phyloP scores from a whole-genome alignment of 495 filamentous ascomycete genomes.

The Xylaria palmicola region DNA sequence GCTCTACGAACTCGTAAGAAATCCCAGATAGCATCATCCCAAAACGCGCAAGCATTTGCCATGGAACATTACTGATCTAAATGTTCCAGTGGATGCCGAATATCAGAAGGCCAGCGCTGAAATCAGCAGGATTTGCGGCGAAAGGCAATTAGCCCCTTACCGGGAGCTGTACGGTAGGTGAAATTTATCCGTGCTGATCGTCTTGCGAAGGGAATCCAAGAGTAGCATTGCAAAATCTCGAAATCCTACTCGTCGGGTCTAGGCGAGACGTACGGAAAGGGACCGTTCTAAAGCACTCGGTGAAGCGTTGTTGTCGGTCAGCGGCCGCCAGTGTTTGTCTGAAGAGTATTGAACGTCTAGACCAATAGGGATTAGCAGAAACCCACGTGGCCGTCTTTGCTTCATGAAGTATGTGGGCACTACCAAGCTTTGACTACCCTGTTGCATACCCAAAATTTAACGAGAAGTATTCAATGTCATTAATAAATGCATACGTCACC shows the following conservation, averaged over 20 bases:
- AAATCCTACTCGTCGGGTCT: background rate
- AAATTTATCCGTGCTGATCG: background rate
- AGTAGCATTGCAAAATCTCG: background rate
- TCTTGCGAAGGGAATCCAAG: background rate
- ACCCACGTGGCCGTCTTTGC: background rate
- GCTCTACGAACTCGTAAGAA: slow-evolving; percentile 15
- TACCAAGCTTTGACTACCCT: background rate
- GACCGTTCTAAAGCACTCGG: background rate
- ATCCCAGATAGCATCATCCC: background rate
- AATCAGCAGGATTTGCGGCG: slow-evolving; percentile 17
- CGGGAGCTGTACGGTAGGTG: slow-evolving; percentile 17
- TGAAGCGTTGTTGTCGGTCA: background rate
- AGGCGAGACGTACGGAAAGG: slow-evolving; percentile 3
- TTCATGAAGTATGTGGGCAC: slow-evolving; percentile 12
- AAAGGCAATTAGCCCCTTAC: slow-evolving; percentile 17
- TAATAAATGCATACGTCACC: too few relatives aligned
- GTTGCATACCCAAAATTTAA: background rate
- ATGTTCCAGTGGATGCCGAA: slow-evolving; percentile 13
- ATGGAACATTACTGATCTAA: background rate
- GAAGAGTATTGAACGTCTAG: background rate
- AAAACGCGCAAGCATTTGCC: background rate
- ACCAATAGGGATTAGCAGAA: slow-evolving; percentile 4
- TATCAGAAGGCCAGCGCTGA: slow-evolving; percentile 17
- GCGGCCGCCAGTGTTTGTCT: background rate
- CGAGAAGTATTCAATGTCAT: background rate